Evolutionary conservation across 495 filamentous ascomycete genomes (phyloP).

Genomic region (Trichoderma virens): DNA sequence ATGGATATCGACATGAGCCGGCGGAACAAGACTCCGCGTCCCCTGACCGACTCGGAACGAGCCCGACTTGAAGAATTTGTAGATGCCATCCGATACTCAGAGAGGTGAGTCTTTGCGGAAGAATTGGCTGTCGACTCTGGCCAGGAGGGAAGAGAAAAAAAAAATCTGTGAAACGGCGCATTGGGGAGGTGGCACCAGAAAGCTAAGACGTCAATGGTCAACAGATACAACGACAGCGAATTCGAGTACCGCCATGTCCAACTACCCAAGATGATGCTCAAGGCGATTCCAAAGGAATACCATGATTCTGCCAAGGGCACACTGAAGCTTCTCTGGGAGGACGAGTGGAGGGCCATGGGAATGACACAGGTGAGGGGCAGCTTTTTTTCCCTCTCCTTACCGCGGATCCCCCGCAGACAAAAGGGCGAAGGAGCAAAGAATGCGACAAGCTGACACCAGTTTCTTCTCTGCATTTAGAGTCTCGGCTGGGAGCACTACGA

Average conservation of each 20-base stretch:
- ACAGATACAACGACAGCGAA: slow-evolving; percentile 78
- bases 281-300: slow-evolving; percentile 91
- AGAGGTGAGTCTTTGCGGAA: slow-evolving; percentile 55
- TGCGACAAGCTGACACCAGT: neutral
- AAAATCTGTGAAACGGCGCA: neutral
- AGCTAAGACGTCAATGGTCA: neutral
- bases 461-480: slow-evolving; percentile 52
- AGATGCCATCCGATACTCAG: slow-evolving; percentile 90
- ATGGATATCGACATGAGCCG: slow-evolving; percentile 59
- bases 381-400: neutral
- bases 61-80: slow-evolving; percentile 82
- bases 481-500: slow-evolving; percentile 99
- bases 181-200: slow-evolving; percentile 1
- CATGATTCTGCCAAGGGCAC: slow-evolving; percentile 86
- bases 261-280: slow-evolving; percentile 95
- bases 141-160: too few species aligned
- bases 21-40: slow-evolving; percentile 77
- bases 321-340: slow-evolving; percentile 93
- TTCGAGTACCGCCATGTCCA: slow-evolving; percentile 95
- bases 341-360: slow-evolving; percentile 92
- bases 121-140: neutral
- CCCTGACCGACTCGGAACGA: slow-evolving; percentile 71
- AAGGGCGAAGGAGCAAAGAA: neutral
- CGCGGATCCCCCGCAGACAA: neutral
- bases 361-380: slow-evolving; percentile 76